Base-by-base conservation (phyloP, 352 stramenopile species). In the Pythium angustatum region DNA sequence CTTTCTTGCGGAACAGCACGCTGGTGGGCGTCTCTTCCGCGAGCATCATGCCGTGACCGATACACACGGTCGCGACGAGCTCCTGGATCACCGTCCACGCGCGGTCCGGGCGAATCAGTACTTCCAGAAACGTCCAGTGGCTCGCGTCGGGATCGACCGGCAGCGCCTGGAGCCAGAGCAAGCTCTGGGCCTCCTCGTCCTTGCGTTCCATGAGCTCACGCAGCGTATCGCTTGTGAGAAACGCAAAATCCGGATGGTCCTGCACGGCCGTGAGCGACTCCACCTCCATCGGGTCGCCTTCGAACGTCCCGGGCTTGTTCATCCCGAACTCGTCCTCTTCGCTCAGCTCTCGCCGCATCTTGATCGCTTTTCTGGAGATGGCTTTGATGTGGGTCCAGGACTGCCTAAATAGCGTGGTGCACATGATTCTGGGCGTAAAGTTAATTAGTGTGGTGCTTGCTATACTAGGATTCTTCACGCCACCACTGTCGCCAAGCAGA, bases 61-160 rank as follows among this genome's bases (percentile, higher is more conserved):
- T 94, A 69, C 85, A 92, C 9, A 92, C 69, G 0, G 83, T 94
- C 28, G 80, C 79, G 26, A 92, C 67, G 15, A 94, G 82, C 68
- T 92, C 85, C 45, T 90, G 81, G n/a, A 94, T 84, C 53, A 94
- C 51, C 14, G 81, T 67, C 85, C 85, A 94, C 30, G 83, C 64
- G 30, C 83, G 80, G 31, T 93, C 84, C 1, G 84, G 82, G 4
- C 84, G 84, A 24, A 93, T 72, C 31, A 83, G 82, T 14, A 90
- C 78, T 60, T 89, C 69, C 33, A 93, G 62, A 54, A 93, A 88
- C 17, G 68, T 80, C 84, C 84, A 93, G 44, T 83, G 70, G 38
- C 62, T 79, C 50, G 76, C 66, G 62, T 92, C 81, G 41, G 79
- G 84, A 34, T 90, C 81, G 51, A 88, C 62, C 5, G 84, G 80